Conservation (phyloP, 176 grass and related monocot genomes). For the Triticum monococcum region DNA sequence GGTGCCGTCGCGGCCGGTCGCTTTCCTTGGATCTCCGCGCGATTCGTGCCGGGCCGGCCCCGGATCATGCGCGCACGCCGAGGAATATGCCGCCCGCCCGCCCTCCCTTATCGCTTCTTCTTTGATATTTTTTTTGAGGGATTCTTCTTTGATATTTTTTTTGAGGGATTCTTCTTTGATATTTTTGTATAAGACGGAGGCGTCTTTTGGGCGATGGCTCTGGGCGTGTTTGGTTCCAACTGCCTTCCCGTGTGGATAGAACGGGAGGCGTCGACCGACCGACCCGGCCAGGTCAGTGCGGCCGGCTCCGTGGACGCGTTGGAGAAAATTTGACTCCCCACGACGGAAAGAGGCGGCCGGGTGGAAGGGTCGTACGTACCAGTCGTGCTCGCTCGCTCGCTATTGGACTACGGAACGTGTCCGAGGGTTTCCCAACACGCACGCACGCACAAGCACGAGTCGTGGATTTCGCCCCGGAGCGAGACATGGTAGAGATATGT, state of each 20-base stretch:
- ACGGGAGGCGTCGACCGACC: background rate
- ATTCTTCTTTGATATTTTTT: background rate
- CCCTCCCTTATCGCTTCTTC: constrained; percentile 6
- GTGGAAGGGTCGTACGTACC: background rate
- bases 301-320: constrained; percentile 20
- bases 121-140: background rate
- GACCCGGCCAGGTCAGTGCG: too few relatives aligned
- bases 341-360: background rate
- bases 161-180: too few relatives aligned
- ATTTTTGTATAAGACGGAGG: background rate
- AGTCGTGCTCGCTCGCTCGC: background rate
- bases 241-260: background rate
- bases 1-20: background rate
- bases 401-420: background rate
- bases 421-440: background rate
- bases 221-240: background rate
- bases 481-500: too few relatives aligned
- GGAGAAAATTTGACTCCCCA: background rate
- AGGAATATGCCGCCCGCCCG: background rate
- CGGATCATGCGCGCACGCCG: background rate
- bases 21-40: constrained; percentile 21
- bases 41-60: background rate
- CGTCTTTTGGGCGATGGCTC: constrained; percentile 30
- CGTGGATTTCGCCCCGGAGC: background rate
- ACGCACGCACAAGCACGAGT: background rate